Evolutionary conservation across 345 rosid genomes (phyloP).

Genomic region (Fremontodendron californicum): DNA sequence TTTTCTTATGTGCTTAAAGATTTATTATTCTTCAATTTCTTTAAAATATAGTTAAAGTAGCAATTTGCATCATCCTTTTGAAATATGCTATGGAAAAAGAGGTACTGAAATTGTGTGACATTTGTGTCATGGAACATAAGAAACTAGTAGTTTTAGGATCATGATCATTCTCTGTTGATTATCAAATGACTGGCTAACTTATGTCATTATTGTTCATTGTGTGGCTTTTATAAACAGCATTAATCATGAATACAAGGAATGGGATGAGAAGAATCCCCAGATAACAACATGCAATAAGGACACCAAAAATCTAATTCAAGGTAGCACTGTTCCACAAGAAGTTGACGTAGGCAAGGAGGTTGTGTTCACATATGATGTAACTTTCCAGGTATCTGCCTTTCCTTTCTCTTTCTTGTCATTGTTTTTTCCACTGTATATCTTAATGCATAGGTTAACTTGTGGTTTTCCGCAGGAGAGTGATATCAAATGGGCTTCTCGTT

Average conservation of each 20-base stretch:
- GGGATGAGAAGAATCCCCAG: constrained; percentile 84
- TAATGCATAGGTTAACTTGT: neutral
- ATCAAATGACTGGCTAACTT: neutral
- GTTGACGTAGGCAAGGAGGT: constrained; percentile 65
- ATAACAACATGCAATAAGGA: constrained; percentile 88
- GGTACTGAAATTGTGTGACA: neutral
- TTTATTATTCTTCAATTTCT: neutral
- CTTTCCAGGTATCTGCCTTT: constrained; percentile 57
- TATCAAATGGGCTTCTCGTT: constrained; percentile 98
- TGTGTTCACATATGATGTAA: constrained; percentile 90
- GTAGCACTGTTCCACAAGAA: constrained; percentile 86
- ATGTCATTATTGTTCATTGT: neutral
- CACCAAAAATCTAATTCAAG: constrained; percentile 78
- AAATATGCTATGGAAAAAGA: neutral
- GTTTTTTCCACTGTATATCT: neutral
- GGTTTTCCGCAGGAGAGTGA: constrained; percentile 63
- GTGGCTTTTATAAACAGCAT: constrained; percentile 50
- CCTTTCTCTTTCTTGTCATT: constrained; percentile 1
- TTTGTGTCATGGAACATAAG: neutral
- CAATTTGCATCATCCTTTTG: neutral
- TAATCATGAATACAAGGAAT: constrained; percentile 85
- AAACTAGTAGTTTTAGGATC: neutral
- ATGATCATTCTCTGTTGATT: neutral
- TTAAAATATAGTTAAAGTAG: neutral
- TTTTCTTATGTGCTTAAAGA: neutral